Evolutionary conservation across 768 basidiomycete species (phyloP), one percentile per base, ranked within the genome.

Genomic region (Tylopilus intermedius): DNA sequence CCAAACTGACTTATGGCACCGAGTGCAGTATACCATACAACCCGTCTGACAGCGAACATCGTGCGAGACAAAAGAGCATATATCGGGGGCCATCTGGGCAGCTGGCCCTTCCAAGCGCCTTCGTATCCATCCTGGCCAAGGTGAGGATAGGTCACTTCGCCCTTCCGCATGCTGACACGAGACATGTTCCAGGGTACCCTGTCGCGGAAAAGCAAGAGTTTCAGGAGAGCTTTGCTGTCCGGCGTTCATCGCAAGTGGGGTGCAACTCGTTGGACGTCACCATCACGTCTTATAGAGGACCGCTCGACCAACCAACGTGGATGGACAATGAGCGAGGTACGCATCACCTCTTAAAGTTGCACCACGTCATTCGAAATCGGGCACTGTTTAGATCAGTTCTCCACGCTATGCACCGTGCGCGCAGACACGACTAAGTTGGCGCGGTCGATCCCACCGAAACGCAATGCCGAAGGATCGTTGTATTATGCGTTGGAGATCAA

Each of bases 1-100:
- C 79, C 4, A 76, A 72, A 55, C 57, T 72, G 49, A 77, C 77
- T 0, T 81, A 79, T 49, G 81, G 81, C 5, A 72, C 72, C 2
- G 67, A 72, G 27, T 73, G 74, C 56, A 59, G 61, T 38, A 55
- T 71, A 3, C 61, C 64, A 1, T 81, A 61, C 48, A 70, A 77
- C 33, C 35, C 62, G 0, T 49, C 50, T 14, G 62, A 74, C 33
- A 58, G 57, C 0, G 80, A 79, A n/a, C 80, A 82, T 53, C 55
- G 64, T 24, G 49, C 59, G 15, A 73, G 77, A 35, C 45, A 58
- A 14, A 58, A 59, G 45, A 66, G 53, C 13, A 66, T 65, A 7
- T 74, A 68, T 51, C 66, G 63, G 10, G 67, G 67, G 14, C 68
- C 71, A 0, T 71, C 73, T 3, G 78, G 77, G 6, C 68, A 67